Base-by-base conservation (phyloP, 208 protist species). In the Trypanosoma congolense region DNA sequence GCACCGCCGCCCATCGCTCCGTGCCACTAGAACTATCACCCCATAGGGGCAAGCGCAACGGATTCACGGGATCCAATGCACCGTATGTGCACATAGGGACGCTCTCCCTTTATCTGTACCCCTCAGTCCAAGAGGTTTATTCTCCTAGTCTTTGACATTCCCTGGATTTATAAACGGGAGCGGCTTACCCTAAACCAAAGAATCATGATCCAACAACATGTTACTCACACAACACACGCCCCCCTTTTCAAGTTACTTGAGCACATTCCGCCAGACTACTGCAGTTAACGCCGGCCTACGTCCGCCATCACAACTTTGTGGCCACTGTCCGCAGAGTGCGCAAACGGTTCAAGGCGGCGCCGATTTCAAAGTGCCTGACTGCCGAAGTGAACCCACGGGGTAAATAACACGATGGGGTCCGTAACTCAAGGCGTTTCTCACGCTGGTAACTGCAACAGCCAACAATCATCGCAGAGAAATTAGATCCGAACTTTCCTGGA, bases 321-420 rank as follows among this genome's bases (percentile, higher is more conserved):
- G 64, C 28, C 9, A 30, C 22, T 12, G 74, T 86, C 28, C 70
- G 43, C 16, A 92, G 65, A 19, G 68, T 83, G 25, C 84, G 80
- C 30, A 96, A 77, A 3, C 93, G 80, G 63, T 95, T 96, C 31
- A 96, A 40, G 0, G 93, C 90, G 1, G 93, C 93, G 0, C 81
- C 90, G 21, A 97, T 70, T 54, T 97, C 93, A 57, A 90, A 83
- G 14, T 63, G 53, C 6, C 93, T 70, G 14, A 84, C 83, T 16
- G 86, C 65, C 1, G 87, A 43, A 14, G 83, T 93, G 59, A 82
- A 86, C 4, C 89, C 93, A 9, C 64, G 56, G 5, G 78, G 73
- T 14, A 86, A 25, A 59, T 83, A 82, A 48, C 70, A 74, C 22
- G 73, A 82, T 29, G 68, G 69, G 14, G 78, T 80, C 52, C 87